Evolutionary conservation across 768 basidiomycete genomes (phyloP), one percentile per base, ranked within the genome.

Genomic region (Suillus plorans): DNA sequence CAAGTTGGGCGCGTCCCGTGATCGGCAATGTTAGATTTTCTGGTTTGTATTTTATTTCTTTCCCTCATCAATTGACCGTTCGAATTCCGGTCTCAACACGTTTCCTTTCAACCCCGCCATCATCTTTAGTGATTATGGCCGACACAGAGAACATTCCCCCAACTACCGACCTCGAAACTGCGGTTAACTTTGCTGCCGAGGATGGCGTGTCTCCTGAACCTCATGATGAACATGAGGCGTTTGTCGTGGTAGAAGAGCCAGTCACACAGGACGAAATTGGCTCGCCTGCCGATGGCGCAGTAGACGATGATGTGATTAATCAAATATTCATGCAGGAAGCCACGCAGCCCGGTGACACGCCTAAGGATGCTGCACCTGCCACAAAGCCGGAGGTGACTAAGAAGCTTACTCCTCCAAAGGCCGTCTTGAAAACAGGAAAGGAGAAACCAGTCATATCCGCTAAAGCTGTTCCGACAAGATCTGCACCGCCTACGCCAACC

Each of bases 401-500:
- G 73, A 77, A 75, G 64, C 65, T 66, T 59, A 59, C 58, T 52
- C 68, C 66, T 67, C 72, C 78, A 63, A 74, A 69, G 66, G 66
- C 71, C 37, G 60, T 75, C 31, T 69, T 72, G 44, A 66, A 63
- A 64, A 55, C 63, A 60, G 58, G 66, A 62, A 78, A 75, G 65
- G 71, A 68, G 61, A 81, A 77, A 75, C 71, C 73, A 44, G 67
- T 76, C 50, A 76, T 81, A 68, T 74, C 79, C 52, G 78, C 77
- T 64, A 86, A 82, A 72, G 72, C 80, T 64, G 68, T 78, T 49
- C 69, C 79, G 31, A 77, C 75, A 60, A 89, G 86, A 77, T 64
- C 79, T 28, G 82, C 77, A 68, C 81, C 86, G 41, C 76, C 84
- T 49, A 84, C 86, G 22, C 82, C 85, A 63, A 74, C 81, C 12